Conservation (phyloP, 257 asterid genomes). For the Solanum bulbocastanum region DNA sequence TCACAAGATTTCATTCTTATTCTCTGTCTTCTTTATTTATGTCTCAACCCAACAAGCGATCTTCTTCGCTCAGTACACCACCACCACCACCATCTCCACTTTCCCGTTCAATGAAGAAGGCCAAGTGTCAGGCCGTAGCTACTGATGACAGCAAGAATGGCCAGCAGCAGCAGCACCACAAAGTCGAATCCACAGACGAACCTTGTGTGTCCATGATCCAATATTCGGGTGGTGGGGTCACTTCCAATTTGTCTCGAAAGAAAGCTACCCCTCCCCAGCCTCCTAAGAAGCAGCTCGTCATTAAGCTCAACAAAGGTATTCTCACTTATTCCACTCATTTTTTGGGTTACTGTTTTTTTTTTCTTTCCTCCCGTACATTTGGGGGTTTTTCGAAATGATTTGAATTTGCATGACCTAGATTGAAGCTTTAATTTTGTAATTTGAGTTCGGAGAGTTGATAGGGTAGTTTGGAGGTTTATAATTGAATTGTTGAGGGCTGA, state of each 20-base stretch:
- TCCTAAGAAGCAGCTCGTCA: constrained; percentile 55
- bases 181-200: constrained; percentile 42
- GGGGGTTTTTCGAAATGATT: neutral
- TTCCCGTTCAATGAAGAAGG: constrained; percentile 58
- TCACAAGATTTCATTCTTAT: constrained; percentile 21
- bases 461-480: neutral
- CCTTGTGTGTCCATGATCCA: constrained; percentile 30
- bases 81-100: constrained; percentile 22
- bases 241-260: constrained; percentile 67
- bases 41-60: constrained; percentile 54
- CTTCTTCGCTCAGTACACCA: constrained; percentile 11
- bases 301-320: constrained; percentile 71
- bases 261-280: constrained; percentile 83
- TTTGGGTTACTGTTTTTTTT: neutral
- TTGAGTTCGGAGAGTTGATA: neutral
- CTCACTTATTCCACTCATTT: neutral
- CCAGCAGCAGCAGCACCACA: constrained; percentile 35
- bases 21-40: constrained; percentile 28
- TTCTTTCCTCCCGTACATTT: neutral
- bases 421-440: neutral
- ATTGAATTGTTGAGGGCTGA: neutral
- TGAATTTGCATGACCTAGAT: neutral
- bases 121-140: constrained; percentile 56
- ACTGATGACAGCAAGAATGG: constrained; percentile 31
- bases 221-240: constrained; percentile 37